Base-by-base conservation (phyloP, 1,284 basidiomycete genomes). In the Bjerkandera adusta region DNA sequence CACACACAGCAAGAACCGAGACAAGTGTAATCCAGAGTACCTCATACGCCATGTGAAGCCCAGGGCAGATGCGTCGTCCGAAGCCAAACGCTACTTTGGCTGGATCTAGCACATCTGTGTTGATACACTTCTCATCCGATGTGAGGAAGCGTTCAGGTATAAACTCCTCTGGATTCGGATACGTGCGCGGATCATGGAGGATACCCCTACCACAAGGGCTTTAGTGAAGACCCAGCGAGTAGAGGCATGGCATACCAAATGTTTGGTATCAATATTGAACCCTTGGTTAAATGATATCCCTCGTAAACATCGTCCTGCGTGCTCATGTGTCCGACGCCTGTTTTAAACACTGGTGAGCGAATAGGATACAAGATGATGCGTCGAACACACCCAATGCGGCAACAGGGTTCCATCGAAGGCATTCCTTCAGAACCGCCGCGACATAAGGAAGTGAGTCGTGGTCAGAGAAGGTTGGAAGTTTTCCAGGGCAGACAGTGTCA, bases 401-500 rank as follows among this genome's bases (percentile, higher is more conserved):
- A 13, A 66, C 60, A 3, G 64, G 63, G 25, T 61, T 57, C 68
- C 68, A 69, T 7, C 66, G 56, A 16, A 67, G 27, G 4, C 57
- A 53, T 51, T 71, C 69, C 35, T 60, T 60, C 7, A 69, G 50
- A 15, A 64, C 48, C 0, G 64, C 65, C 16, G 61, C 49, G 33
- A 68, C 54, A 51, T 66, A 68, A 2, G 66, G 64, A 12, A 69
- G 47, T 3, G 47, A 44, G 1, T 55, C 45, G 24, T 57, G 47
- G 48, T 71, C 68, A 1, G 50, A 52, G 40, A 68, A 65, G 22
- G 47, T 56, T 1, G 69, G 68, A 0, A 69, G 50, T 15, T 65
- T 44, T 11, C 47, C 40, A 0, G 35, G 24, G 8, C 67, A 65
- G 20, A 68, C 52, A 8, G 67, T 61, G 48, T 68, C 67, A n/a